Evolutionary conservation across 768 basidiomycete genomes (phyloP).

Genomic region (Dioszegia hungarica): DNA sequence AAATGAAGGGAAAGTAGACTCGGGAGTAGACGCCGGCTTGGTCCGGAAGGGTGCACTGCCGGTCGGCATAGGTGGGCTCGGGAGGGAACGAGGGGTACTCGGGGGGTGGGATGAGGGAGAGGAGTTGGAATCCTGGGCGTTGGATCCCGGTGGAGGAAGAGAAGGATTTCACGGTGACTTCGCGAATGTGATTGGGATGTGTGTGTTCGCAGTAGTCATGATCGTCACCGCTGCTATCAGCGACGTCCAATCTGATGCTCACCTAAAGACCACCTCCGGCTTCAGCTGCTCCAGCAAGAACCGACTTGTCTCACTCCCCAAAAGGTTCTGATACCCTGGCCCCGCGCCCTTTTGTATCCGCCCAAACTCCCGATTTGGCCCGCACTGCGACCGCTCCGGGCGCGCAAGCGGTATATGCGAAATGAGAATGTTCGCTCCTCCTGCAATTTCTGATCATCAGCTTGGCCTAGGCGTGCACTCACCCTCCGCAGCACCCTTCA

Average conservation of each 20-base stretch:
- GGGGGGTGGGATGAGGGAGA: constrained; percentile 61
- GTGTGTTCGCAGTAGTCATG: constrained; percentile 88
- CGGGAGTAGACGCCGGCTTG: constrained; percentile 72
- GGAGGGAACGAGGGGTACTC: constrained; percentile 32
- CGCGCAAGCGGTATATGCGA: constrained; percentile 86
- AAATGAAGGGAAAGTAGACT: constrained; percentile 62
- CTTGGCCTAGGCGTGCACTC: constrained; percentile 2
- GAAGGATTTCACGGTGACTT: constrained; percentile 83
- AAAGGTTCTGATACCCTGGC: constrained; percentile 70
- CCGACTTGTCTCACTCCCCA: constrained; percentile 62
- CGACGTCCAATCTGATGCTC: background rate
- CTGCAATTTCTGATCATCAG: constrained; percentile 28
- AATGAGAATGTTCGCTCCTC: constrained; percentile 64
- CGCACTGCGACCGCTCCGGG: constrained; percentile 64
- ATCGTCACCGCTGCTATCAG: constrained; percentile 69
- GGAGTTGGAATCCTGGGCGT: constrained; percentile 80
- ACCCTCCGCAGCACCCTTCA: constrained; percentile 44
- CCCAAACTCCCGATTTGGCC: constrained; percentile 69
- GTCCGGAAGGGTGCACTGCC: constrained; percentile 74
- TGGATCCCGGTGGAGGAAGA: constrained; percentile 84
- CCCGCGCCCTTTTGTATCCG: constrained; percentile 67
- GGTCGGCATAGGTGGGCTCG: constrained; percentile 56
- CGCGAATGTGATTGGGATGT: constrained; percentile 56
- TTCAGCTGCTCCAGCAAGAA: constrained; percentile 63
- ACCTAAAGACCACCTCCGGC: constrained; percentile 75